These are phyloP conservation scores for Globisporangium orthogonon DNA, from an alignment of 352 stramenopile species.

Conservation along the genomic window DNA sequence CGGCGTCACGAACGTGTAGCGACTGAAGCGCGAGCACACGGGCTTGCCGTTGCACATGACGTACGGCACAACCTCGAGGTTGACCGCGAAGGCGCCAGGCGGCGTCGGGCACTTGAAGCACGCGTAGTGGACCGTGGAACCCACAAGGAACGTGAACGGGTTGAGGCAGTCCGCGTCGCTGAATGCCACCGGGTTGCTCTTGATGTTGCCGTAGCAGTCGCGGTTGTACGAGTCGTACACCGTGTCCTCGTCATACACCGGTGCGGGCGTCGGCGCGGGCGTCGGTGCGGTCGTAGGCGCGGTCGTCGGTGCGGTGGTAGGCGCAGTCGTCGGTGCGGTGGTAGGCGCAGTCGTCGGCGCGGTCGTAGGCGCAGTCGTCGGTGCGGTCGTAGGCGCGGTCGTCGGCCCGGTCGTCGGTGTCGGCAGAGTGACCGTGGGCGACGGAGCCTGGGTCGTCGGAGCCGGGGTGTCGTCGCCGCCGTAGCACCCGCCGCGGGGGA, in stretches of 20 bases:
- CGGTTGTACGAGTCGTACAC: conserved; percentile 4
- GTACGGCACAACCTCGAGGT: conserved; percentile 7
- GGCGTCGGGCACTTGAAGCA: conserved; percentile 13
- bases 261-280: neutral
- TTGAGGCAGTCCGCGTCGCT: conserved; percentile 9
- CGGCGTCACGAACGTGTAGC: conserved; percentile 13
- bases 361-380: neutral
- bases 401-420: neutral
- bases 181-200: neutral
- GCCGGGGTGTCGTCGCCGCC: conserved; percentile 6
- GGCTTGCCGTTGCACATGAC: conserved; percentile 19
- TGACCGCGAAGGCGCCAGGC: conserved; percentile 2
- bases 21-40: conserved; percentile 17
- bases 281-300: conserved; percentile 3
- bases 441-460: conserved; percentile 5
- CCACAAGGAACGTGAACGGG: conserved; percentile 9
- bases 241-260: conserved; percentile 2
- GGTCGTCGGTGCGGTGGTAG: neutral
- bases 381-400: neutral
- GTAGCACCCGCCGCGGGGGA: conserved; percentile 8
- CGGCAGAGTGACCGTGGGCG: neutral
- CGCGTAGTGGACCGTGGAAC: conserved; percentile 9
- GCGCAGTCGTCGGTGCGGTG: neutral
- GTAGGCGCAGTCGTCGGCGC: conserved; percentile 1
- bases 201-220: conserved; percentile 10